Evolutionary conservation across 2,329 filamentous ascomycete species (phyloP).

Genomic region (Botryotinia calthae): DNA sequence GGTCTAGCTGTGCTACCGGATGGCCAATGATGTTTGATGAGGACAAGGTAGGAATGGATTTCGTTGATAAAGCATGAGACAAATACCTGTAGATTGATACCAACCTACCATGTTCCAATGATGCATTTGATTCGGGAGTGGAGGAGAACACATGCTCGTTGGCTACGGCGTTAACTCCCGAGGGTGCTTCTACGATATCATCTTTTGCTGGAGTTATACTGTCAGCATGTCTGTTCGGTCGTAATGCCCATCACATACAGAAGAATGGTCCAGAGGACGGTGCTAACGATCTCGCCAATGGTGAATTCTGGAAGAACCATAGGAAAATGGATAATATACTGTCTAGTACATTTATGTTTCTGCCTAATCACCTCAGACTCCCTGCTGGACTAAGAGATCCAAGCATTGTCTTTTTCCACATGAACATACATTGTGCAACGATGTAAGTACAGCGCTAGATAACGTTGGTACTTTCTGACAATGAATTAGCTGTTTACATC

Average conservation of each 20-base stretch:
- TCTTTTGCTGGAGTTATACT: slow-evolving; percentile 71
- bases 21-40: slow-evolving; percentile 83
- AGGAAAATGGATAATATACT: slow-evolving; percentile 77
- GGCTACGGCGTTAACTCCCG: slow-evolving; percentile 54
- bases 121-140: slow-evolving; percentile 67
- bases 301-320: slow-evolving; percentile 84
- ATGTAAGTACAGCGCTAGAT: slow-evolving; percentile 47
- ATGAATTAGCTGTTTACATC: slow-evolving; percentile 63
- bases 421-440: slow-evolving; percentile 82
- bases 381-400: slow-evolving; percentile 67
- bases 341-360: slow-evolving; percentile 71
- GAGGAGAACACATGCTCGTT: slow-evolving; percentile 63
- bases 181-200: slow-evolving; percentile 59
- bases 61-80: slow-evolving; percentile 16
- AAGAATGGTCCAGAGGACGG: slow-evolving; percentile 66
- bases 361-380: slow-evolving; percentile 72
- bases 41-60: slow-evolving; percentile 47
- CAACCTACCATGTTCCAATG: slow-evolving; percentile 75
- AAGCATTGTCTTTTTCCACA: slow-evolving; percentile 77
- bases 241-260: slow-evolving; percentile 78
- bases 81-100: slow-evolving; percentile 50
- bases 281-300: slow-evolving; percentile 70
- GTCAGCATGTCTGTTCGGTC: slow-evolving; percentile 75
- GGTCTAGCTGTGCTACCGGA: slow-evolving; percentile 83
- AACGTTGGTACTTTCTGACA: not conserved